Evolutionary conservation across 2,329 filamentous ascomycete genomes (phyloP), one percentile per base, ranked within the genome.

Genomic region (Colletotrichum sp.): DNA sequence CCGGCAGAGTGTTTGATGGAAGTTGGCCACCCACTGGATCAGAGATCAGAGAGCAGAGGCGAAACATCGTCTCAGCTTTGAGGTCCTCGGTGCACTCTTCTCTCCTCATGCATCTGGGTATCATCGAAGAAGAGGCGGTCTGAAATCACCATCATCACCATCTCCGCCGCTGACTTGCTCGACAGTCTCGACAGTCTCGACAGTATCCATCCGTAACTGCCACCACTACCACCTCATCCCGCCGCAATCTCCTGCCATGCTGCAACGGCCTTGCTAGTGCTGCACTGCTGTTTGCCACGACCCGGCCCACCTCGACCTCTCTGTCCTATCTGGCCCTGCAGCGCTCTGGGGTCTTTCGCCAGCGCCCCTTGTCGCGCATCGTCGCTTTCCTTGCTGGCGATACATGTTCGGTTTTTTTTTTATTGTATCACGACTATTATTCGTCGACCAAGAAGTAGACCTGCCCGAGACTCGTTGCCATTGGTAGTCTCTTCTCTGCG

Each of bases 221-320:
- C n/a, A 49, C 44, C 44, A 21, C 32, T 15, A 64, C n/a, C 32
- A 28, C 62, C 21, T 39, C 16, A 24, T 44, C 34, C 32, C 15
- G 34, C 62, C 57, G 64, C 69, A 69, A 62, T 67, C 69, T 60
- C 63, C 49, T 69, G 26, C 66, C 69, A 62, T 68, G 69, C 73
- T 68, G 73, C 64, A 68, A 63, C 63, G 26, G 44, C 72, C 34
- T 66, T 57, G 67, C 59, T 71, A 71, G 68, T 66, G 60, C 28
- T 63, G 67, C 68, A 71, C 49, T 60, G 60, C 34, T 63, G 67
- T 60, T 71, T 32, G 59, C 68, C 60, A 52, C 49, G 60, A 70
- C 39, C 65, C 57, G 60, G 44, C 39, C 67, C 68, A 44, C 36
- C 18, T 34, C 34, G 62, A 32, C 34, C 36, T 16, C 49, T 64